Percentiles rank a stretch among this genome's conserved stretches.
Evolutionary conservation across 2,329 filamentous ascomycete species (phyloP).

Genomic region (Scopulariopsis brevicaulis): DNA sequence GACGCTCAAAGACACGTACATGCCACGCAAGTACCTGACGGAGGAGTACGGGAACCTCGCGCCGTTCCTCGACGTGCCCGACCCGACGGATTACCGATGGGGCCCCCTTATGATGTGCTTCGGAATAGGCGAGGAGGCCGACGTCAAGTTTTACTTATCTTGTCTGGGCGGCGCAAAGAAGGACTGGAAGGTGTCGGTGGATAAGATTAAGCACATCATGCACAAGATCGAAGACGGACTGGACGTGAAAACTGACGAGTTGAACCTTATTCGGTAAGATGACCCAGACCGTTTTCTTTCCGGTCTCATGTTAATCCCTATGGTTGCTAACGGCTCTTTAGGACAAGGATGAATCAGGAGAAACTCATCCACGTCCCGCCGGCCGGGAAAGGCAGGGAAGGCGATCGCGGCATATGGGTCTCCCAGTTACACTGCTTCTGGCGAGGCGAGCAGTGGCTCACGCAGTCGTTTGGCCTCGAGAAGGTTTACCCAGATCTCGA

Average conservation of each 20-base stretch:
- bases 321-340: background rate
- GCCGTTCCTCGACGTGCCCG: conserved; percentile 5
- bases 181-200: background rate
- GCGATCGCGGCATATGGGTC: background rate
- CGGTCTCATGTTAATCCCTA: background rate
- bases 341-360: background rate
- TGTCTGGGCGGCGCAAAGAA: background rate
- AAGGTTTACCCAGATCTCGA: conserved; percentile 3
- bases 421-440: conserved; percentile 3
- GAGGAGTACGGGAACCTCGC: background rate
- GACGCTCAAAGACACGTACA: background rate
- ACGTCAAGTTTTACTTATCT: conserved; percentile 3
- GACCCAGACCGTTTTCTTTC: too few species aligned
- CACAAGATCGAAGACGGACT: background rate
- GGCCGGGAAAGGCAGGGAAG: too few species aligned
- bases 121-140: background rate
- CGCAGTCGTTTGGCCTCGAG: conserved; percentile 1
- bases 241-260: background rate
- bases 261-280: background rate
- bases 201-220: background rate
- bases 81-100: conserved; percentile 2
- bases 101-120: background rate
- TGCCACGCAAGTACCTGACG: background rate
- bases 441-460: conserved; percentile 5
- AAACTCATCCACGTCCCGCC: conserved; percentile 3